Evolutionary conservation across 1,284 basidiomycete species (phyloP), one percentile per base, ranked within the genome.

Genomic region (Pascua sp.): DNA sequence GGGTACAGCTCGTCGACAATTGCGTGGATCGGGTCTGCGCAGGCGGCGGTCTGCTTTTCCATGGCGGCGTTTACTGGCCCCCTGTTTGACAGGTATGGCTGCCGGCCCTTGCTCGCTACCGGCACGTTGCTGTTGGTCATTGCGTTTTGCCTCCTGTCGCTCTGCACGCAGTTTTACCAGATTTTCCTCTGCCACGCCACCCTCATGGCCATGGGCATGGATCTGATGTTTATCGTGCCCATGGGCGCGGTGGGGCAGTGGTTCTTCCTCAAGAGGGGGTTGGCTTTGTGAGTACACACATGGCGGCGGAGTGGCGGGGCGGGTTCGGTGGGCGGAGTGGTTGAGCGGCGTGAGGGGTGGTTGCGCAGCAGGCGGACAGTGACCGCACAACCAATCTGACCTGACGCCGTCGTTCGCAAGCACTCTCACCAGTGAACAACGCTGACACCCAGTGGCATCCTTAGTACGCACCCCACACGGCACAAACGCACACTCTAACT

Each of bases 161-260:
- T 72, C 43, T 67, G 65, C 42, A 67, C 59, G 11, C 24, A 68
- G 53, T 69, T 66, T 42, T 73, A 66, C 59, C 68, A 71, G 47
- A 62, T 69, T 43, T 67, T 71, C 56, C 49, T 71, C 18, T 65
- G 62, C 51, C 70, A 73, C 49, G 66, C 66, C 11, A 61, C 65
- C 2, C 56, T 71, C 36, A 66, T 73, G 37, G 59, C 67, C 9
- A 49, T 67, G 36, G 72, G 72, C 16, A 72, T 69, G 57, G 66
- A 71, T 43, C 59, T 71, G 9, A 62, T 69, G 68, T 73, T 62
- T 52, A 70, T 75, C 47, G 67, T 66, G 10, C 68, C 72, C 2
- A 61, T 75, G 56, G 71, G 68, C 13, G 65, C 67, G 3, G 63
- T 71, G 5, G 67, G 69, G 3, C 72, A 73, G 53, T 75, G 71